Conservation (phyloP, 176 grass and related monocot species). For the Olyra latifolia region DNA sequence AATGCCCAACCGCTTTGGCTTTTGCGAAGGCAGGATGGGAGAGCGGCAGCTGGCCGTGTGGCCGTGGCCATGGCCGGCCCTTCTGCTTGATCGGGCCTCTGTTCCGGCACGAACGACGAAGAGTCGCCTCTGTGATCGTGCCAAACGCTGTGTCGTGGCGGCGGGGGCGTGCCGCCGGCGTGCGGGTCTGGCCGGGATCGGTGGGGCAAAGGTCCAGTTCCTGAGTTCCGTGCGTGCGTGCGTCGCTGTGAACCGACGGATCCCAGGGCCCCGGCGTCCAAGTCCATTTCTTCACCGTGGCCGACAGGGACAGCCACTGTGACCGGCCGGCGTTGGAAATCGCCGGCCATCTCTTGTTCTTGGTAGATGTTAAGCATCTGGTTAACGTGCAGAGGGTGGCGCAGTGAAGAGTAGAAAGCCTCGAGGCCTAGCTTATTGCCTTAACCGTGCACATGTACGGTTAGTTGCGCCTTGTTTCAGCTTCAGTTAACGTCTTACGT, state of each 20-base stretch:
- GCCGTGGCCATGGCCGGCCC: not conserved
- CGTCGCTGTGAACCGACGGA: not conserved
- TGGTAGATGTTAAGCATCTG: not conserved
- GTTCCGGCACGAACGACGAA: not conserved
- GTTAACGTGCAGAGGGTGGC: not conserved
- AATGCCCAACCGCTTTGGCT: too few species aligned
- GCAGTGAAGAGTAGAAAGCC: not conserved
- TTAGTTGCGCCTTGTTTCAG: too few species aligned
- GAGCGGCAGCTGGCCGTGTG: too few species aligned
- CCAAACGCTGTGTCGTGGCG: too few species aligned
- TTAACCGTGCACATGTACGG: too few species aligned
- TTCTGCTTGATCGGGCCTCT: too few species aligned
- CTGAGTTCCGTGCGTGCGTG: too few species aligned
- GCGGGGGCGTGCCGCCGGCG: too few species aligned
- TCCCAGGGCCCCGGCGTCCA: not conserved
- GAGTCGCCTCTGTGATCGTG: too few species aligned
- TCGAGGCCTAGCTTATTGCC: too few species aligned
- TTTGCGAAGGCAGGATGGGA: conserved; percentile 24
- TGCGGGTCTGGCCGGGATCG: too few species aligned
- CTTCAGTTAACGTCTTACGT: not conserved
- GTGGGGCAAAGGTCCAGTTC: not conserved
- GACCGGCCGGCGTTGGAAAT: not conserved
- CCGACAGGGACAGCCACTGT: conserved; percentile 3
- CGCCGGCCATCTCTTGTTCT: not conserved
- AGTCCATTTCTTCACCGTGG: not conserved